A percentile compares a stretch with the other conserved stretches of the same genome.
Evolutionary conservation across 768 basidiomycete species (phyloP).

Genomic region (Sarcodon aspratus): DNA sequence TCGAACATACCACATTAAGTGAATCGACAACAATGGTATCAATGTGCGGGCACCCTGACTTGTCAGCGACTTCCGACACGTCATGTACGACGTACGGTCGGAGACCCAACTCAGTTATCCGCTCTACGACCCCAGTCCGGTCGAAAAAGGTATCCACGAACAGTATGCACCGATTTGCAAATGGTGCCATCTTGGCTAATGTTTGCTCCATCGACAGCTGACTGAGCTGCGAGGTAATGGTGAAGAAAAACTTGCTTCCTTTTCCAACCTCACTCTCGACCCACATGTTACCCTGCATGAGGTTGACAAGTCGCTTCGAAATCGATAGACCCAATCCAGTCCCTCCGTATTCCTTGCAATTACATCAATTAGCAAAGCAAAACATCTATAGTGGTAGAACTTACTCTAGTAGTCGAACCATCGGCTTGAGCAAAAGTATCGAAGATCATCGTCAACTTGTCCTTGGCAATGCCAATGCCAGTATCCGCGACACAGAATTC

Average conservation of each 20-base stretch:
- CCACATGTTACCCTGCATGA: constrained; percentile 99
- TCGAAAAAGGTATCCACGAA: constrained; percentile 84
- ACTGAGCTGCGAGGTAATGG: constrained; percentile 79
- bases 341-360: constrained; percentile 81
- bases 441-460: constrained; percentile 96
- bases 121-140: constrained; percentile 59
- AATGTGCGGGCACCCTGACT: constrained; percentile 75
- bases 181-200: constrained; percentile 73
- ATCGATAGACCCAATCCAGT: constrained; percentile 95
- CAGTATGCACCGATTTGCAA: constrained; percentile 79
- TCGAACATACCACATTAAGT: constrained; percentile 56
- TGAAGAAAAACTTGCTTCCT: constrained; percentile 95
- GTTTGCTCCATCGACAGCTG: constrained; percentile 64
- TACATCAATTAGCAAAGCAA: neutral
- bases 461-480: constrained; percentile 97
- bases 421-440: constrained; percentile 99
- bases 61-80: constrained; percentile 73
- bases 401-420: constrained; percentile 88
- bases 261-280: constrained; percentile 90
- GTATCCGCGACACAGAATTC: constrained; percentile 98
- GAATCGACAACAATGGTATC: constrained; percentile 96
- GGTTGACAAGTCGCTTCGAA: constrained; percentile 89
- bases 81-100: constrained; percentile 66
- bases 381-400: constrained; percentile 16
- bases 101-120: constrained; percentile 72